Evolutionary conservation across 371 early-diverging fungal species (phyloP), one percentile per base, ranked within the genome.

Genomic region (Parasitella parasitica): DNA sequence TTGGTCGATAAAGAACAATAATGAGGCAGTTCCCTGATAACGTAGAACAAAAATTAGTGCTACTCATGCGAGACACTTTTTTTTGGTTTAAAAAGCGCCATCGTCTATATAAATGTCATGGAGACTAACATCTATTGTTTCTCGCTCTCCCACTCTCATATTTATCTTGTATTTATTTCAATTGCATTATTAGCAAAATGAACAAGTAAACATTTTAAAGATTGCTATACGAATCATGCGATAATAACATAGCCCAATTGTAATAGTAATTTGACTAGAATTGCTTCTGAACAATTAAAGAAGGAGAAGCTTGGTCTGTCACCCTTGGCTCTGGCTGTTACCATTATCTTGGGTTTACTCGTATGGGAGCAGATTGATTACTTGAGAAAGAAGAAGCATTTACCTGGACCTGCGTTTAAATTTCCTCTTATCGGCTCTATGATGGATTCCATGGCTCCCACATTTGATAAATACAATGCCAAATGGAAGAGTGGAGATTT

Each of bases 401-500:
- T 70, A 13, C 71, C 71, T 9, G 71, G 71, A 0, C 71, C 71
- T 22, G n/a, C 20, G n/a, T 65, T 62, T 16, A 70, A 70, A 24
- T 28, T 66, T 22, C 71, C 71, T 16, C 18, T 70, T 43, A 70
- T 70, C 52, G 71, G 71, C 13, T 52, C 71, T 3, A 59, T 70
- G 54, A 65, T 70, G 63, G 71, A 70, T 24, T 70, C 71, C 20
- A 65, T 70, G 61, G 26, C 59, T 4, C 71, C 71, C 16, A 70
- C 71, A 1, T 70, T 70, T 56, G 71, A 70, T n/a, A 66, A 66
- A 35, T 70, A 70, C 32, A 61, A 66, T 28, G 30, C 63, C 11
- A 70, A 70, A 39, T 70, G 71, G 71, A 62, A 70, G 35, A 70
- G 71, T 48, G 71, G 71, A 13, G 38, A 65, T 13, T 58, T 70